phyloP scores from a whole-genome alignment of 768 basidiomycete genomes.

The Serendipita vermifera region DNA sequence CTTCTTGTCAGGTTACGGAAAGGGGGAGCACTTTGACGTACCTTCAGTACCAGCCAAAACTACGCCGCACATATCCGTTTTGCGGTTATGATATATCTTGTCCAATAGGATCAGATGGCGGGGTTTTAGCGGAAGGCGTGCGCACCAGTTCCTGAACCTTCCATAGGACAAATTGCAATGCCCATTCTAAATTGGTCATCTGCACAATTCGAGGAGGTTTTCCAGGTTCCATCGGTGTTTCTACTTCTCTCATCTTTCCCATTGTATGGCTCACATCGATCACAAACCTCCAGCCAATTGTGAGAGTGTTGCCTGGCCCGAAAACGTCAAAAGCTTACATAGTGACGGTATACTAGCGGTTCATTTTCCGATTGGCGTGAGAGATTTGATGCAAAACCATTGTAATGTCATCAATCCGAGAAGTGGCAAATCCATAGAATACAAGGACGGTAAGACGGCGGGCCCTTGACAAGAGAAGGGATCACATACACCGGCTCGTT shows the following conservation, averaged over 20 bases:
- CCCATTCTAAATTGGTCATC: constrained; percentile 69
- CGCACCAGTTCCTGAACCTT: constrained; percentile 83
- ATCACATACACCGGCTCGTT: constrained; percentile 65
- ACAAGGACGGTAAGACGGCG: no score
- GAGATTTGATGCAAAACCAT: constrained; percentile 13
- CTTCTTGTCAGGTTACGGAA: not conserved
- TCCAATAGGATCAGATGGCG: not conserved
- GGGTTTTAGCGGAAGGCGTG: not conserved
- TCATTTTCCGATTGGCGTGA: constrained; percentile 11
- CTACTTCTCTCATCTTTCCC: constrained; percentile 48
- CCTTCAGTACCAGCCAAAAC: constrained; percentile 78
- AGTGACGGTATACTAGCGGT: constrained; percentile 59
- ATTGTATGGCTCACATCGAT: constrained; percentile 82
- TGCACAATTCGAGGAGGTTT: constrained; percentile 40
- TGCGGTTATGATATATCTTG: constrained; percentile 81
- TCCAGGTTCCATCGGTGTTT: constrained; percentile 39
- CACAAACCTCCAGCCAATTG: constrained; percentile 44
- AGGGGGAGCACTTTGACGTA: constrained; percentile 19
- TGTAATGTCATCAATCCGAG: no score
- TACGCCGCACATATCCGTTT: constrained; percentile 90
- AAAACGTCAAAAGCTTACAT: constrained; percentile 32
- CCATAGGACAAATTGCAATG: constrained; percentile 74
- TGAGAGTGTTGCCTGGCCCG: not conserved
- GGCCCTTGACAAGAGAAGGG: no score
- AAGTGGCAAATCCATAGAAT: no score